A percentile compares a stretch with the other conserved stretches of the same genome.
These are phyloP conservation scores for Penicillium maclennaniae DNA, from an alignment of 495 filamentous ascomycete species.

Conservation along the genomic window DNA sequence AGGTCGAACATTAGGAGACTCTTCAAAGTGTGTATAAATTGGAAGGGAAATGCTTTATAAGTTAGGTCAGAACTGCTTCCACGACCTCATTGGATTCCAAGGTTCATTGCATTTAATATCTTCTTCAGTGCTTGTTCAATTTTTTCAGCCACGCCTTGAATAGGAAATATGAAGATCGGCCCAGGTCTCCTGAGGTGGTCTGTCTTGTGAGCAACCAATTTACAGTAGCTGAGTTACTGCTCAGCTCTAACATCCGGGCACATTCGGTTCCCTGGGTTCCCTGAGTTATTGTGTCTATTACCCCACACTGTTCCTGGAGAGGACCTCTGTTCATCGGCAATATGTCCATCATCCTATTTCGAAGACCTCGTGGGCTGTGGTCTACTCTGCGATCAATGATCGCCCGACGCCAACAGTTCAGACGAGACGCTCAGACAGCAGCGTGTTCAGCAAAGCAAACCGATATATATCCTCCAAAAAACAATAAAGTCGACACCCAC, in stretches of 20 bases:
- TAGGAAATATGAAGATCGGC: no score
- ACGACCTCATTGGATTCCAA: no score
- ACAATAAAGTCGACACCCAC: neutral
- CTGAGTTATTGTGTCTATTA: neutral
- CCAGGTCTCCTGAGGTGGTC: neutral
- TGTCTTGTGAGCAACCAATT: neutral
- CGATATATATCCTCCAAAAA: neutral
- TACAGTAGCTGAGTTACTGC: no score
- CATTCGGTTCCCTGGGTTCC: no score
- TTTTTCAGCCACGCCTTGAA: no score
- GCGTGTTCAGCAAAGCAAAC: neutral
- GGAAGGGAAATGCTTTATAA: neutral
- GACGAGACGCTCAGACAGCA: neutral
- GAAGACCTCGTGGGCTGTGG: constrained; percentile 4
- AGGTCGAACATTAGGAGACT: neutral
- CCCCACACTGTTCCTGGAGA: neutral
- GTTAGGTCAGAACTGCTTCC: neutral
- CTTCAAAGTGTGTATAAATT: neutral
- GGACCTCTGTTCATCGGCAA: neutral
- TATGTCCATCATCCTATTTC: constrained; percentile 10
- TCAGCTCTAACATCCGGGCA: no score
- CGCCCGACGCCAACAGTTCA: constrained; percentile 2
- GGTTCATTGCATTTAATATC: no score
- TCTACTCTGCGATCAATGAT: constrained; percentile 5
- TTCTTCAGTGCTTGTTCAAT: no score